phyloP scores from a whole-genome alignment of 768 basidiomycete genomes.

The Kwoniella sp. region DNA sequence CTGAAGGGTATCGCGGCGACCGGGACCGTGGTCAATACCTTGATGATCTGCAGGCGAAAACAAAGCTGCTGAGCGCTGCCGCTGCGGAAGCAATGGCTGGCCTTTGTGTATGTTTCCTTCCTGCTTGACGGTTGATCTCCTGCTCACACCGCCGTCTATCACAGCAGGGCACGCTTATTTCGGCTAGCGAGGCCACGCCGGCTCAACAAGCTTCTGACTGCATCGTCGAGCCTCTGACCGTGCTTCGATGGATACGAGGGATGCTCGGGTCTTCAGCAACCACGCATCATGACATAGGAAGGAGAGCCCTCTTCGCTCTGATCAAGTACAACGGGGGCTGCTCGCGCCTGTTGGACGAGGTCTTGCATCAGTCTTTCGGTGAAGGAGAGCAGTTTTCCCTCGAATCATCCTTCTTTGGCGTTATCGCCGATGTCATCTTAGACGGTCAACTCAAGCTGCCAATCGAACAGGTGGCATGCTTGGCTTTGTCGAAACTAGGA shows the following conservation, averaged over 20 bases:
- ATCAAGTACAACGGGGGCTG: slow-evolving; percentile 61
- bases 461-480: slow-evolving; percentile 68
- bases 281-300: slow-evolving; percentile 29
- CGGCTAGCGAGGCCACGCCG: slow-evolving; percentile 28
- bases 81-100: slow-evolving; percentile 83
- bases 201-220: slow-evolving; percentile 27
- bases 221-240: slow-evolving; percentile 41
- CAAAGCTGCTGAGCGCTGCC: slow-evolving; percentile 67
- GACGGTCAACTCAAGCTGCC: slow-evolving; percentile 59
- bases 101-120: slow-evolving; percentile 64
- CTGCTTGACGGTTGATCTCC: neutral
- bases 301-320: slow-evolving; percentile 62
- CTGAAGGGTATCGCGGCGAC: slow-evolving; percentile 58
- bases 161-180: slow-evolving; percentile 75
- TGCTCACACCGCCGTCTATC: neutral
- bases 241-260: slow-evolving; percentile 48
- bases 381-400: slow-evolving; percentile 49
- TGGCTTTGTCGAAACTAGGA: slow-evolving; percentile 79
- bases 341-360: slow-evolving; percentile 60
- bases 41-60: slow-evolving; percentile 56
- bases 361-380: slow-evolving; percentile 65
- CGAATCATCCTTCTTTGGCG: slow-evolving; percentile 64
- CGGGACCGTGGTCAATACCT: slow-evolving; percentile 55
- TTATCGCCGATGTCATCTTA: slow-evolving; percentile 66
- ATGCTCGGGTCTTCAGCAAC: slow-evolving; percentile 39